Base-by-base conservation (phyloP, 495 filamentous ascomycete genomes). In the Rostrohypoxylon terebratum region DNA sequence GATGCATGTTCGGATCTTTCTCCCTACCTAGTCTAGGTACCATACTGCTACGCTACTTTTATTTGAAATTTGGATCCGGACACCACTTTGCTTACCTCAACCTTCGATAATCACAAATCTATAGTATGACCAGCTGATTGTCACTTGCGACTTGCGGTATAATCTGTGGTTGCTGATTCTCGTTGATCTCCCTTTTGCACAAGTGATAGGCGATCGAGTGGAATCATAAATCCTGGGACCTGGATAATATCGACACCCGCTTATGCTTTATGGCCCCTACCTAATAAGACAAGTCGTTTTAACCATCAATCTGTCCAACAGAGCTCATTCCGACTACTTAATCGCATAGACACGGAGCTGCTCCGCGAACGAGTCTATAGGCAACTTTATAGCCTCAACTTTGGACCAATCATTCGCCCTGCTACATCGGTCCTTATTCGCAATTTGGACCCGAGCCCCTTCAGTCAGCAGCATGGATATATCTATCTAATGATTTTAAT, bases 391-490 rank as follows among this genome's bases (percentile, higher is more conserved):
- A 74, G 71, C 61, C 71, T 74, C 44, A 69, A 69, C 66, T 74
- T 50, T 59, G 18, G 16, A 44, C 71, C 71, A 74, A 74, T 74
- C 71, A 69, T 59, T 33, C 34, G 23, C 13, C 4, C 18, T 63
- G 53, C 50, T 63, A 45, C 63, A 67, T 74, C 71, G 71, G 71
- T 69, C 71, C 71, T 74, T 68, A 74, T 74, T 69, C 71, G 71
- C 71, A 66, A 74, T 69, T 48, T 69, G 69, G 53, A 11, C 71
- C 71, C 71, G 71, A 74, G 66, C 66, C 42, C 62, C 66, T 74
- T 69, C 71, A 69, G 71, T 69, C 71, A 74, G 71, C 66, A 69
- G 50, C 71, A 69, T 74, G 71, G 66, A 59, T 67, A 69, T 67
- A 18, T 66, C 55, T 69, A 48, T 61, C 8, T 38, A 38, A 13